Evolutionary conservation across 2,329 filamentous ascomycete species (phyloP), one percentile per base, ranked within the genome.

Genomic region (Verticillium nubilum): DNA sequence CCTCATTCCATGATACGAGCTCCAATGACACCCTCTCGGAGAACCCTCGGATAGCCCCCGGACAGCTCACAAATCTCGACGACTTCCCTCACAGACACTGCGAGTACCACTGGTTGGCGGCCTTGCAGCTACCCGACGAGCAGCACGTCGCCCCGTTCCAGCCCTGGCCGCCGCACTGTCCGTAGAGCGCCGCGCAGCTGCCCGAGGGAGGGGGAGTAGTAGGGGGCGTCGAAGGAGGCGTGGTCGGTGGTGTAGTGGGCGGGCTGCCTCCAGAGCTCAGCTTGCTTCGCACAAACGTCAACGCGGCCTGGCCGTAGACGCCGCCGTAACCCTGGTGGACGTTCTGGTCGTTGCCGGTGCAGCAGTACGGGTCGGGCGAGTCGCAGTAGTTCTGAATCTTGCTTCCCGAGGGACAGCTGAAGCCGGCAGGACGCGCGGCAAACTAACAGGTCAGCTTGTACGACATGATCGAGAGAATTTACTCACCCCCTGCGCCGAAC

Each of bases 311-410:
- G 2, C 86, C 86, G 62, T 89, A 89, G 65, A 83, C 82, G 62
- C 73, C 26, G 15, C 81, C 82, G 62, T 86, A 86, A 13, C 78
- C 77, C 67, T 86, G 81, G 68, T 87, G 84, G 1, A 78, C 77
- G 58, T 76, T 75, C 3, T 74, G 73, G 60, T 86, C 74, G 65
- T 72, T 84, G 35, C 84, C 84, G 27, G 78, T 85, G 73, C 83
- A 86, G 76, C 84, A 87, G 72, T 86, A 87, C 0, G 83, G 83
- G 62, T 87, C 84, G 1, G 79, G 68, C 13, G 78, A 71, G 67
- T 87, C 84, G 68, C 84, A 87, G 74, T 86, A 87, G 25, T 79
- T 83, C 68, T 84, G 73, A 66, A 86, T 82, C 68, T 81, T 84
- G 64, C 69, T 72, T 35, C 76, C 76, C n/a, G 76, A 79, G 1